phyloP scores from a whole-genome alignment of 257 asterid species.

The Ilex aquifolium region DNA sequence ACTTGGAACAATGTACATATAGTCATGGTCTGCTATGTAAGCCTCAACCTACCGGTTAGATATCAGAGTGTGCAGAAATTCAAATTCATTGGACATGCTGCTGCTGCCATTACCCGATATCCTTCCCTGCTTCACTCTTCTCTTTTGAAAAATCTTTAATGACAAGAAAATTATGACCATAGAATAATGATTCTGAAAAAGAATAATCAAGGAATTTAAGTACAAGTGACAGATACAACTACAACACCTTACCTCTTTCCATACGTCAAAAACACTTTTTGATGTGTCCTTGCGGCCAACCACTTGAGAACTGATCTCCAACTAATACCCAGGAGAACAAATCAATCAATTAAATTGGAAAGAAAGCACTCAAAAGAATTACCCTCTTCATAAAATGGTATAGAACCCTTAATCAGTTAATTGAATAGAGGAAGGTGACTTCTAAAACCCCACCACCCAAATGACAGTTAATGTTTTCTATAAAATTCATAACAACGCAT shows the following conservation, averaged over 20 bases:
- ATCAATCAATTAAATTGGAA: constrained; percentile 13
- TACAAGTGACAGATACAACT: constrained; percentile 12
- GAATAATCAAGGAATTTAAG: constrained; percentile 8
- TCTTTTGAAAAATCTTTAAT: constrained; percentile 80
- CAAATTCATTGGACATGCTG: constrained; percentile 52
- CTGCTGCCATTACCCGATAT: constrained; percentile 33
- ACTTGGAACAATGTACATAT: constrained; percentile 14
- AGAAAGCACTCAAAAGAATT: not conserved
- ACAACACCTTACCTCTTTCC: constrained; percentile 77
- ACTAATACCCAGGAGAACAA: constrained; percentile 27
- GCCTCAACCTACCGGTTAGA: constrained; percentile 62
- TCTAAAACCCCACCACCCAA: no score
- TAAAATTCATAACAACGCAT: no score
- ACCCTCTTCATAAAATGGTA: no score
- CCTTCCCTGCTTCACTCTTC: constrained; percentile 46
- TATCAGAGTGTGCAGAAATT: constrained; percentile 62
- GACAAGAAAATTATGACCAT: not conserved
- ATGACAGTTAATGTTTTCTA: no score
- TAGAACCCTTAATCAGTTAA: no score
- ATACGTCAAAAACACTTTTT: constrained; percentile 80
- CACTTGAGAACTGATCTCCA: constrained; percentile 92
- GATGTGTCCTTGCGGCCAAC: constrained; percentile 84
- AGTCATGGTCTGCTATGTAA: constrained; percentile 1
- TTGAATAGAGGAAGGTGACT: no score
- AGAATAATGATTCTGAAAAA: constrained; percentile 8